phyloP scores from a whole-genome alignment of 1,139 yeast genomes.

The Suhomyces bokatorum region DNA sequence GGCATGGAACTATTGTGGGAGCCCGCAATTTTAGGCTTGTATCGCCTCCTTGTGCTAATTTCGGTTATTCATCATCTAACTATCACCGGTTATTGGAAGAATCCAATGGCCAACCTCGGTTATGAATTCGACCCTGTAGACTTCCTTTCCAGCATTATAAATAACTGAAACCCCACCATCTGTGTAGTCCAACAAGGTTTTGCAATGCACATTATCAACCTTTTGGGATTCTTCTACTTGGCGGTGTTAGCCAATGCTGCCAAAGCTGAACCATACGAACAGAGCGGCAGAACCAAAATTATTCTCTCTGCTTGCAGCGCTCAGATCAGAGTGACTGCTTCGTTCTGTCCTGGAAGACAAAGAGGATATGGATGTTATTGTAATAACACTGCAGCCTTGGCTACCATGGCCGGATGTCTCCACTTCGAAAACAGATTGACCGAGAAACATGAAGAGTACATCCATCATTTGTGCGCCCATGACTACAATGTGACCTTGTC shows the following conservation, averaged over 20 bases:
- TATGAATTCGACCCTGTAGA: background rate
- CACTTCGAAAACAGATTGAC: slow-evolving; percentile 8
- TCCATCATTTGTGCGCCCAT: too few species aligned
- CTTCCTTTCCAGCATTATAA: background rate
- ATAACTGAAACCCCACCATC: background rate
- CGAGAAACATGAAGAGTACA: too few species aligned
- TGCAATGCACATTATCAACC: background rate
- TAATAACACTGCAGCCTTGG: slow-evolving; percentile 16
- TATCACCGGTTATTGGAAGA: background rate
- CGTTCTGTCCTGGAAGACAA: slow-evolving; percentile 25
- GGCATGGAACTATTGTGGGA: background rate
- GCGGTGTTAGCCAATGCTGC: background rate
- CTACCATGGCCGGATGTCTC: slow-evolving; percentile 18
- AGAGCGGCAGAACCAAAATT: background rate
- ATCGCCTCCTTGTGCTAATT: background rate
- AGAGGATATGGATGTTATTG: slow-evolving; percentile 15
- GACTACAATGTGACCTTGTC: slow-evolving; percentile 15
- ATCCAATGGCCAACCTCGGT: background rate
- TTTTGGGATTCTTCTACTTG: slow-evolving; percentile 1
- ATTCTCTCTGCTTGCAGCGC: slow-evolving; percentile 22
- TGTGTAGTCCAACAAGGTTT: background rate
- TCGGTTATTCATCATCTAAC: background rate
- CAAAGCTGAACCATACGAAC: background rate
- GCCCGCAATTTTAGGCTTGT: background rate
- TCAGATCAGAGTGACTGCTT: slow-evolving; percentile 18